Percentiles rank a stretch among this genome's conserved stretches.
phyloP scores from a whole-genome alignment of 768 basidiomycete genomes.

The Sutorius australiensis region DNA sequence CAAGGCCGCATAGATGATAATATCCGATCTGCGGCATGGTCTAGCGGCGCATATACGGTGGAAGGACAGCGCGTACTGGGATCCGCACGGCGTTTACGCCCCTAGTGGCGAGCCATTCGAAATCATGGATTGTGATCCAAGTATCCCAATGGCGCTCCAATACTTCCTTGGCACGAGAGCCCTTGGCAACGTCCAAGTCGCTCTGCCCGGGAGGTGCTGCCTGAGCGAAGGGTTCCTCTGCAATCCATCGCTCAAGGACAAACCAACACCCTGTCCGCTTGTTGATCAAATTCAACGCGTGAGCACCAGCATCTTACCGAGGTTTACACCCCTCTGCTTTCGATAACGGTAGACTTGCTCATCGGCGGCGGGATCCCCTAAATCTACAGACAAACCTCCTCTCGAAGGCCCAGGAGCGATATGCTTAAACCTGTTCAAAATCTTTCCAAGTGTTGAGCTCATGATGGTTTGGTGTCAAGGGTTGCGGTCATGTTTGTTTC shows the following conservation, averaged over 20 bases:
- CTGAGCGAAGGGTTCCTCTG: slow-evolving; percentile 50
- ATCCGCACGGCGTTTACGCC: slow-evolving; percentile 62
- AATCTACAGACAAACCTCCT: background rate
- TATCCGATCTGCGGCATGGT: slow-evolving; percentile 55
- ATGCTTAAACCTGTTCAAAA: slow-evolving; percentile 19
- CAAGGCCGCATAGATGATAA: slow-evolving; percentile 62
- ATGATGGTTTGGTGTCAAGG: slow-evolving; percentile 1
- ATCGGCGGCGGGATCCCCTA: slow-evolving; percentile 7
- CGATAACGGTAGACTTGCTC: slow-evolving; percentile 51
- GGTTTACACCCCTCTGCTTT: slow-evolving; percentile 78
- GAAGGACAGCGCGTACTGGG: slow-evolving; percentile 53
- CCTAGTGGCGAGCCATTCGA: slow-evolving; percentile 47
- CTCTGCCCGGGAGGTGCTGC: slow-evolving; percentile 57
- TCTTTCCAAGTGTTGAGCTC: slow-evolving; percentile 8
- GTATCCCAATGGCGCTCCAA: slow-evolving; percentile 48
- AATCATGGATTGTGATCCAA: slow-evolving; percentile 54
- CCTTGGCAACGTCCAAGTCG: slow-evolving; percentile 66
- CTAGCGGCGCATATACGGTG: background rate
- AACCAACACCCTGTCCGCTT: slow-evolving; percentile 64
- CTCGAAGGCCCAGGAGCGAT: background rate
- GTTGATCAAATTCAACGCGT: slow-evolving; percentile 7
- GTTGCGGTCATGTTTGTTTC: background rate
- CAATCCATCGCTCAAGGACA: slow-evolving; percentile 75
- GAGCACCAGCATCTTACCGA: slow-evolving; percentile 44
- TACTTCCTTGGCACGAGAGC: slow-evolving; percentile 40